These are phyloP conservation scores for Psilocybe azurescens DNA, from an alignment of 768 basidiomycete species.

Conservation along the genomic window DNA sequence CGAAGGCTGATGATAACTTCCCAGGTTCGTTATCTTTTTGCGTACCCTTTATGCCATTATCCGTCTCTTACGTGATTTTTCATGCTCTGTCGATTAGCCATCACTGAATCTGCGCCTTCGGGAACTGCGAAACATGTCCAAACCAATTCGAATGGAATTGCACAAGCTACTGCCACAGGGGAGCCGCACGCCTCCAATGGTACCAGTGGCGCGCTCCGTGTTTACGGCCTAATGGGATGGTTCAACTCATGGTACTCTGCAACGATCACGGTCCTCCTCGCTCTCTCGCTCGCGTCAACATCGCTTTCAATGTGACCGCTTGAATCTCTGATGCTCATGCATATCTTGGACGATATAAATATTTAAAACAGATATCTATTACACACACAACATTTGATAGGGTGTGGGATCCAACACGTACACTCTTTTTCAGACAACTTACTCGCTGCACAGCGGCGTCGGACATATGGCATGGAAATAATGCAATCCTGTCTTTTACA, in stretches of 20 bases:
- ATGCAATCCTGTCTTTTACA: background rate
- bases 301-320: slow-evolving; percentile 3
- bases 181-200: background rate
- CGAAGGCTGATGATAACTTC: slow-evolving; percentile 36
- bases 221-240: background rate
- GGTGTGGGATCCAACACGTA: background rate
- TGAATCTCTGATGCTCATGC: background rate
- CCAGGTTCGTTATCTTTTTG: slow-evolving; percentile 31
- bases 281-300: slow-evolving; percentile 1
- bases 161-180: slow-evolving; percentile 22
- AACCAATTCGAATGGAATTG: slow-evolving; percentile 30
- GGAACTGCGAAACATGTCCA: slow-evolving; percentile 27
- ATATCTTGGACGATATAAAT: background rate
- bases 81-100: slow-evolving; percentile 32
- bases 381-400: background rate
- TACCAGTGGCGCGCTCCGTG: background rate
- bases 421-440: background rate
- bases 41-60: background rate
- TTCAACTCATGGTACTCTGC: background rate
- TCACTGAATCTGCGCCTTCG: slow-evolving; percentile 46
- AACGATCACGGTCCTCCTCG: background rate
- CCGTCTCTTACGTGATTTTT: background rate
- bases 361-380: background rate
- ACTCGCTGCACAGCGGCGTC: too few relatives aligned
- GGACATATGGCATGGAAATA: background rate